phyloP scores from a whole-genome alignment of 345 rosid species.

The Acer saccharum region DNA sequence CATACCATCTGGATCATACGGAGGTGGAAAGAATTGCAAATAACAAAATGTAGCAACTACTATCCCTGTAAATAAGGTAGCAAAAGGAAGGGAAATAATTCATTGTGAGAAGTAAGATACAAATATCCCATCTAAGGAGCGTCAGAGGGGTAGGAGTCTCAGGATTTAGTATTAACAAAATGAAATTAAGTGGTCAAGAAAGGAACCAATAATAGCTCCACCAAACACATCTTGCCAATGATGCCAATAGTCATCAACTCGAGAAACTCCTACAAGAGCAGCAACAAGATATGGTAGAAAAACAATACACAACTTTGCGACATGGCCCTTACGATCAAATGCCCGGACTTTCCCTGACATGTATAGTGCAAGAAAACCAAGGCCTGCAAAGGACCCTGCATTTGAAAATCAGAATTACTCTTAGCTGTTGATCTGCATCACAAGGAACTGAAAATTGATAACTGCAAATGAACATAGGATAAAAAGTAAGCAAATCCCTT shows the following conservation, averaged over 20 bases:
- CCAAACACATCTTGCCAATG: slow-evolving; percentile 98
- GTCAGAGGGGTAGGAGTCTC: not conserved
- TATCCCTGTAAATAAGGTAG: slow-evolving; percentile 42
- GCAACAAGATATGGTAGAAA: slow-evolving; percentile 75
- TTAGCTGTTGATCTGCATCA: not conserved
- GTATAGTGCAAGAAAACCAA: slow-evolving; percentile 72
- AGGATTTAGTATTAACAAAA: not conserved
- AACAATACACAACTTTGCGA: slow-evolving; percentile 83
- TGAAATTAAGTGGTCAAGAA: slow-evolving; percentile 1
- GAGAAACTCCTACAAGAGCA: slow-evolving; percentile 78
- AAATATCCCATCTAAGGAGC: not conserved
- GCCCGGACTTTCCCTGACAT: slow-evolving; percentile 76
- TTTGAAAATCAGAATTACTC: slow-evolving; percentile 29
- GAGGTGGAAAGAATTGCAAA: slow-evolving; percentile 80
- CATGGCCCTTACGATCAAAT: slow-evolving; percentile 85
- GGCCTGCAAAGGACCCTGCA: slow-evolving; percentile 95
- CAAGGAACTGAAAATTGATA: slow-evolving; percentile 9
- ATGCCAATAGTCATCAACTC: slow-evolving; percentile 98
- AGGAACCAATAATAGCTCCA: slow-evolving; percentile 75
- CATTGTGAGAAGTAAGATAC: slow-evolving; percentile 1
- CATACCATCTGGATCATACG: slow-evolving; percentile 65
- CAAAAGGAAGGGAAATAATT: slow-evolving; percentile 16
- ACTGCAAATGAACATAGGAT: not conserved
- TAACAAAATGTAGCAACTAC: slow-evolving; percentile 67
- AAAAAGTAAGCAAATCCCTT: not conserved